Percentiles rank a stretch among this genome's conserved stretches.
Evolutionary conservation across 2,329 filamentous ascomycete genomes (phyloP).

Genomic region (Xylaria sp.): DNA sequence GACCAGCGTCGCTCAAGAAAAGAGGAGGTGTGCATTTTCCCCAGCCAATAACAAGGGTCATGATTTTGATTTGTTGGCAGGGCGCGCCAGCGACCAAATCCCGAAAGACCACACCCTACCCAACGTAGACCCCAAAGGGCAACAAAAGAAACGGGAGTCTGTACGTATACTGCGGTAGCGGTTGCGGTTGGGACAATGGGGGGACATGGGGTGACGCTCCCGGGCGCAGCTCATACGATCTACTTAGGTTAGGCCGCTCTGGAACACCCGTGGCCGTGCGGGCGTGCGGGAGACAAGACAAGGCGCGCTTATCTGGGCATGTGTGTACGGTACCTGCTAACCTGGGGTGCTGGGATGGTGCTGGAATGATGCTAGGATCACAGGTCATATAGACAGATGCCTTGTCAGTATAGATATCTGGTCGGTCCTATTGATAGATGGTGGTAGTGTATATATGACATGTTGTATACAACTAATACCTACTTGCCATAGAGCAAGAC

Average conservation of each 20-base stretch:
- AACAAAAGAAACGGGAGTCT: conserved; percentile 18
- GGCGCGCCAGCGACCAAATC: conserved; percentile 44
- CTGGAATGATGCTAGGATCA: background rate
- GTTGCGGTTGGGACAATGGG: background rate
- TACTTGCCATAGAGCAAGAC: background rate
- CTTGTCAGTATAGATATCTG: background rate
- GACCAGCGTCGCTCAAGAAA: conserved; percentile 43
- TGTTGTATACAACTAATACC: no score
- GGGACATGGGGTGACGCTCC: conserved; percentile 24
- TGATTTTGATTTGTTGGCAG: conserved; percentile 31
- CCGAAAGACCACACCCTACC: conserved; percentile 43
- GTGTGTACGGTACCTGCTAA: background rate
- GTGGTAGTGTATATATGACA: no score
- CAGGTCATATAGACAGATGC: conserved; percentile 3
- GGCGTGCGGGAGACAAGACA: conserved; percentile 9
- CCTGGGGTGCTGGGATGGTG: no score
- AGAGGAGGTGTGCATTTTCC: conserved; percentile 45
- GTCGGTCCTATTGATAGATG: background rate
- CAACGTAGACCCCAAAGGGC: conserved; percentile 9
- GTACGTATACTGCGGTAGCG: background rate
- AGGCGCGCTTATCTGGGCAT: conserved; percentile 11
- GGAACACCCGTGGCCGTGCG: background rate
- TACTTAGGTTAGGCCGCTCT: conserved; percentile 4
- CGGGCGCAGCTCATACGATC: conserved; percentile 14
- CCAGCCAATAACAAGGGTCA: conserved; percentile 41